Evolutionary conservation across 192 early-diverging fungal species (phyloP), one percentile per base, ranked within the genome.

Genomic region (Coemansia sp.): DNA sequence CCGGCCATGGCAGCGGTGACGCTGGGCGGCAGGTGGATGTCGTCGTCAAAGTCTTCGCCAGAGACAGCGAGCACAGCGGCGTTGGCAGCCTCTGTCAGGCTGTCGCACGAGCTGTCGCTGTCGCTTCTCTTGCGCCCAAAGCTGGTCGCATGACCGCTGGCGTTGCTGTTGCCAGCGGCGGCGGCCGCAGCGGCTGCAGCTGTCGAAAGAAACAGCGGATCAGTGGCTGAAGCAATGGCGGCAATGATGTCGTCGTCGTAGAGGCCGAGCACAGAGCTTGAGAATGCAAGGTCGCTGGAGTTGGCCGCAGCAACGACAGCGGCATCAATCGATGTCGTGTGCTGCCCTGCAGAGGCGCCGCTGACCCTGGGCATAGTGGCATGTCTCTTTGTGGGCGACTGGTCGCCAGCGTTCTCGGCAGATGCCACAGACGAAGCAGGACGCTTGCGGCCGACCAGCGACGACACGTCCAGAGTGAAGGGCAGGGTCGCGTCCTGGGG

Each of bases 211-310:
- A 82, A 82, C 45, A 82, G 66, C n/a, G 80, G 75, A 60, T 82
- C 76, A 38, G 74, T 77, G 59, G 80, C 74, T 40, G 80, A 82
- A 17, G 75, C 80, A 29, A 82, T 73, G 25, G 80, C 80, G 1
- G 80, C 80, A 40, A 82, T 77, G 56, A 82, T 82, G 66, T 82
- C 80, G 72, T 82, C 80, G 75, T 82, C 80, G 63, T 82, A 82
- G 17, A 82, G 52, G 16, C 75, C 74, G 2, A 82, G 71, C 4
- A 76, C 78, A 8, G 78, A 75, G 45, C 67, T 74, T 3, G 72
- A 56, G 62, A 74, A 74, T 0, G 64, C 61, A 8, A 74, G 62
- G 33, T 74, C 72, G 48, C 33, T 32, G 20, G 33, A n/a, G 48
- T 52, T 55, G 68, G 17, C 34, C 20, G 36, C 51, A 16, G 42